These are phyloP conservation scores for Globisporangium megalacanthum DNA, from an alignment of 352 stramenopile species.

Conservation along the genomic window DNA sequence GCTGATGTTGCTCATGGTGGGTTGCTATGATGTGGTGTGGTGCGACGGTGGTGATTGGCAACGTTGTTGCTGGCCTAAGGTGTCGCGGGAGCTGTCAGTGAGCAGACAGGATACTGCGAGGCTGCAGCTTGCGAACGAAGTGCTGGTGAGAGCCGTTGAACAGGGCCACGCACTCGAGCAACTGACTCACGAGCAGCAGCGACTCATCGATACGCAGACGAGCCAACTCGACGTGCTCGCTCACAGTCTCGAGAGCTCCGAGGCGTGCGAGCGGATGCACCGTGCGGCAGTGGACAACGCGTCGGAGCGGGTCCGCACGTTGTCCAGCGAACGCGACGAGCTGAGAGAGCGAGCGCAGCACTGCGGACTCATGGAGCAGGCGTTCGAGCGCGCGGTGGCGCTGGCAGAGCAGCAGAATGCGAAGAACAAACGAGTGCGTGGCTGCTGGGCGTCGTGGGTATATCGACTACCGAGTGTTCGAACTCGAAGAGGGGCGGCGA, in stretches of 20 bases:
- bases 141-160: slow-evolving; percentile 2
- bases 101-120: slow-evolving; percentile 5
- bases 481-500: no score
- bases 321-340: slow-evolving; percentile 13
- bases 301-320: not conserved
- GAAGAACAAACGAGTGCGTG: slow-evolving; percentile 24
- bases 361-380: slow-evolving; percentile 14
- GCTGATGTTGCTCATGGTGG: no score
- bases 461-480: no score
- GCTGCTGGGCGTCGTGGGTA: no score
- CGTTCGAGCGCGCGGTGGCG: slow-evolving; percentile 19
- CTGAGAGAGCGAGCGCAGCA: slow-evolving; percentile 12
- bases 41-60: no score
- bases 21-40: no score
- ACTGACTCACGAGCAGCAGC: not conserved
- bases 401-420: slow-evolving; percentile 34
- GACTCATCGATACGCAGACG: not conserved
- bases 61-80: slow-evolving; percentile 4
- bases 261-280: not conserved
- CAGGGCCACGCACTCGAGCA: slow-evolving; percentile 4
- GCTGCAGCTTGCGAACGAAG: not conserved
- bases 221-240: not conserved
- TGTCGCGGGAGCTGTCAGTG: not conserved
- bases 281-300: not conserved
- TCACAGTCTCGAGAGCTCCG: not conserved